Conservation (phyloP, 768 basidiomycete species). For the Udeniomyces megalosporus region DNA sequence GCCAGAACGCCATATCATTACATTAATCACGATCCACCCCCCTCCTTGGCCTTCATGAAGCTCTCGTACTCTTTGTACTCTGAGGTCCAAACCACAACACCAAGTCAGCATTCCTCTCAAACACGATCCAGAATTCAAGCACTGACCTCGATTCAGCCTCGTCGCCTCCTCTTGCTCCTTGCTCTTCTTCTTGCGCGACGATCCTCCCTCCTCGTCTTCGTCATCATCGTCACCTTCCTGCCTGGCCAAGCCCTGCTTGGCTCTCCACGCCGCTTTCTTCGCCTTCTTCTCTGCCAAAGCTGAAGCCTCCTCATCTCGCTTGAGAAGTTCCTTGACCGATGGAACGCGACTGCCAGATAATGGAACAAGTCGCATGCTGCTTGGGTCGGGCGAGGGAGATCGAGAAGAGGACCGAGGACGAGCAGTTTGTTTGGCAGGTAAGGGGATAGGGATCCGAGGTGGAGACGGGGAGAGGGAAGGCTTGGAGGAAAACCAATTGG, state of each 20-base stretch:
- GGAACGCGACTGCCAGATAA: conserved; percentile 35
- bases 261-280: conserved; percentile 43
- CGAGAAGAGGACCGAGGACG: neutral
- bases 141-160: too few species aligned
- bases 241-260: conserved; percentile 24
- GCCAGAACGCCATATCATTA: too few species aligned
- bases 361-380: neutral
- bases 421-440: neutral
- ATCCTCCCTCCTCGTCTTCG: conserved; percentile 12
- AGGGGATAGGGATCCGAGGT: neutral
- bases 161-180: too few species aligned
- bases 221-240: conserved; percentile 24
- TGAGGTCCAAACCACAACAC: too few species aligned
- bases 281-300: conserved; percentile 52
- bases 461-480: neutral
- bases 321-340: conserved; percentile 66
- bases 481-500: conserved; percentile 7
- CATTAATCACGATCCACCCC: too few species aligned
- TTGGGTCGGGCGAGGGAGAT: conserved; percentile 5
- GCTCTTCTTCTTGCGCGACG: too few species aligned
- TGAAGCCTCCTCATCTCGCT: conserved; percentile 52
- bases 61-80: too few species aligned
- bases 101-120: too few species aligned
- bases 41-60: too few species aligned
- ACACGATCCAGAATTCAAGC: too few species aligned